Evolutionary conservation across 805 yeast species (phyloP).

Genomic region (Sugiyamaella valdiviana): DNA sequence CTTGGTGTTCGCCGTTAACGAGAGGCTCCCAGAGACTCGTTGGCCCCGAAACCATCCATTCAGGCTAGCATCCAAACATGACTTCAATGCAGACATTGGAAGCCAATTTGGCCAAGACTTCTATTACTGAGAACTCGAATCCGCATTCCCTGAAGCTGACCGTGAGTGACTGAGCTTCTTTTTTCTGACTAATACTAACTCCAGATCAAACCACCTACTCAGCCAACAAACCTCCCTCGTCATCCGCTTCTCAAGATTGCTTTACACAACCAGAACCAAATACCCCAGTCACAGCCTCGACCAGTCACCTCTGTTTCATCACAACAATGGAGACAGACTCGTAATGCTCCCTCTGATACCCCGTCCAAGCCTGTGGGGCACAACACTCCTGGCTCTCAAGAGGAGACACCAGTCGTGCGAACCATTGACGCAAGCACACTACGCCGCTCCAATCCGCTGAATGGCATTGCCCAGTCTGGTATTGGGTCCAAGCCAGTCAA

Average conservation of each 20-base stretch:
- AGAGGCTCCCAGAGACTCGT: no score
- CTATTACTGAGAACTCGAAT: conserved; percentile 21
- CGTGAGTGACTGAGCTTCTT: not conserved
- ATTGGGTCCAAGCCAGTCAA: conserved; percentile 11
- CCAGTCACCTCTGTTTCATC: conserved; percentile 12
- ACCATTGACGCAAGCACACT: conserved; percentile 8
- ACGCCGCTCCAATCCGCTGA: conserved; percentile 19
- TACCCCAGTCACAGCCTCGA: conserved; percentile 13
- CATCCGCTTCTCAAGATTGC: conserved; percentile 23
- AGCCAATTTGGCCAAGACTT: conserved; percentile 18
- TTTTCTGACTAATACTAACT: not conserved
- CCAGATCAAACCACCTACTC: not conserved
- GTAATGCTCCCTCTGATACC: not conserved
- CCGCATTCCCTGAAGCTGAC: conserved; percentile 10
- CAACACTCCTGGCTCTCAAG: no score
- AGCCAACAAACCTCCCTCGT: conserved; percentile 7
- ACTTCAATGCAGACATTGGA: conserved; percentile 19
- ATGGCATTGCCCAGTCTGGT: conserved; percentile 13
- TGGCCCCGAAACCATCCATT: no score
- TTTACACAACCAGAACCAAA: conserved; percentile 19
- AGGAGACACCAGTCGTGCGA: conserved; percentile 1
- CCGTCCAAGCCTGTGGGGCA: no score
- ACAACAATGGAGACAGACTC: conserved; percentile 17
- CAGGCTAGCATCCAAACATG: not conserved
- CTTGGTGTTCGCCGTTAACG: no score